phyloP scores from a whole-genome alignment of 2,329 filamentous ascomycete genomes.

The Colletotrichum lini region DNA sequence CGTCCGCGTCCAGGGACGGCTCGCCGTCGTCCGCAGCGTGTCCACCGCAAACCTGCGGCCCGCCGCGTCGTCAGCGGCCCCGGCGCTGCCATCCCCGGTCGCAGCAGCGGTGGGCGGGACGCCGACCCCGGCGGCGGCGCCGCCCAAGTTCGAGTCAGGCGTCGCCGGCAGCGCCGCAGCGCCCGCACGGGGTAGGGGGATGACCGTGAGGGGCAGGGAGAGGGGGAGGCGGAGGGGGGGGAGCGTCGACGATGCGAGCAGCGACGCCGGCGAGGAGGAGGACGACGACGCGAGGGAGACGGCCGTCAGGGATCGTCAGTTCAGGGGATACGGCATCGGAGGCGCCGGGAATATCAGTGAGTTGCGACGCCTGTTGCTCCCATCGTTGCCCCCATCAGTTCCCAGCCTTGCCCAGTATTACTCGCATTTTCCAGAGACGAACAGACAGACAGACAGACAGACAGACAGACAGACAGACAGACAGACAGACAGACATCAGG shows the following conservation, averaged over 20 bases:
- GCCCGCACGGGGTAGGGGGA: background rate
- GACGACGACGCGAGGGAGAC: constrained; percentile 49
- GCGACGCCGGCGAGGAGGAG: constrained; percentile 43
- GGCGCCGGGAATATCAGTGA: constrained; percentile 57
- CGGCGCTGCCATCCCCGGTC: constrained; percentile 28
- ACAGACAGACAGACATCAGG: too few relatives aligned
- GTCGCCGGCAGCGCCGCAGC: constrained; percentile 41
- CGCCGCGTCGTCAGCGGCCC: constrained; percentile 20
- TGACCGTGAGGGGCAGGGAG: constrained; percentile 27
- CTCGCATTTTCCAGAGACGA: background rate
- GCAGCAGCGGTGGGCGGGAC: constrained; percentile 12
- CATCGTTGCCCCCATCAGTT: too few relatives aligned
- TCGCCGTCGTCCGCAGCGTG: constrained; percentile 54
- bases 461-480: background rate
- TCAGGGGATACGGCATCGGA: constrained; percentile 57
- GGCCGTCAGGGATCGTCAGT: constrained; percentile 49
- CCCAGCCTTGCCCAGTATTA: too few relatives aligned
- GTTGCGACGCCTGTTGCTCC: constrained; percentile 35
- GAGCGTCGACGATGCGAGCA: constrained; percentile 44
- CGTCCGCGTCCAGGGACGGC: constrained; percentile 55
- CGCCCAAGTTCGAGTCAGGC: constrained; percentile 43
- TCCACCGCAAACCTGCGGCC: constrained; percentile 49
- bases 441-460: background rate
- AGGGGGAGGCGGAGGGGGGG: constrained; percentile 30
- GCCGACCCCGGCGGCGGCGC: constrained; percentile 13